A percentile compares a stretch with the other conserved stretches of the same genome.
phyloP scores from a whole-genome alignment of 768 basidiomycete species.

The Terana coerulea region DNA sequence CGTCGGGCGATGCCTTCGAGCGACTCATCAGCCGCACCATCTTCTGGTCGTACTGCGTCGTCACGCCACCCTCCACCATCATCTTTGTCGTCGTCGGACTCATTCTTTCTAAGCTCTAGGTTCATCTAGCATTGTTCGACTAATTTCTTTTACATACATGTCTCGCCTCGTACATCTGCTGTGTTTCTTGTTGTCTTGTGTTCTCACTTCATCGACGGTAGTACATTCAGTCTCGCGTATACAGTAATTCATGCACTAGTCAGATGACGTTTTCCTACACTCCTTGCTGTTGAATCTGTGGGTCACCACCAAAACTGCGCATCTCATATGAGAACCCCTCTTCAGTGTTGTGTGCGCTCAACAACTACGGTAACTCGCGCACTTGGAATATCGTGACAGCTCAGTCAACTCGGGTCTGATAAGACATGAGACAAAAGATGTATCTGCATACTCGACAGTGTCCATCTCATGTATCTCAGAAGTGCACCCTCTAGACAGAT shows the following conservation, averaged over 20 bases:
- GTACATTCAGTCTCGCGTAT: neutral
- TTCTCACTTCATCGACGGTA: neutral
- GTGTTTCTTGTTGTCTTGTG: neutral
- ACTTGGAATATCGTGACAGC: no score
- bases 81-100: constrained; percentile 74
- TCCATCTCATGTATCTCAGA: no score
- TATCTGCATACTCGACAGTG: no score
- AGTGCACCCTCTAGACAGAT: no score
- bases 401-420: no score
- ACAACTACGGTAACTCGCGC: no score
- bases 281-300: neutral
- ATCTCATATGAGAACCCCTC: neutral
- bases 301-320: neutral
- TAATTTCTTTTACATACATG: neutral
- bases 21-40: constrained; percentile 87
- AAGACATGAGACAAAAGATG: no score
- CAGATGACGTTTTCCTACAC: neutral
- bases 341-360: neutral
- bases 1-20: constrained; percentile 86
- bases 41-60: constrained; percentile 87
- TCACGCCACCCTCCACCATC: constrained; percentile 85
- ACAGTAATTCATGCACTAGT: neutral
- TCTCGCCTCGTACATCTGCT: neutral
- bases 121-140: neutral
- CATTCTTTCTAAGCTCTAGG: constrained; percentile 49